Conservation (phyloP, 495 filamentous ascomycete genomes). For the Margaritispora aquatica region DNA sequence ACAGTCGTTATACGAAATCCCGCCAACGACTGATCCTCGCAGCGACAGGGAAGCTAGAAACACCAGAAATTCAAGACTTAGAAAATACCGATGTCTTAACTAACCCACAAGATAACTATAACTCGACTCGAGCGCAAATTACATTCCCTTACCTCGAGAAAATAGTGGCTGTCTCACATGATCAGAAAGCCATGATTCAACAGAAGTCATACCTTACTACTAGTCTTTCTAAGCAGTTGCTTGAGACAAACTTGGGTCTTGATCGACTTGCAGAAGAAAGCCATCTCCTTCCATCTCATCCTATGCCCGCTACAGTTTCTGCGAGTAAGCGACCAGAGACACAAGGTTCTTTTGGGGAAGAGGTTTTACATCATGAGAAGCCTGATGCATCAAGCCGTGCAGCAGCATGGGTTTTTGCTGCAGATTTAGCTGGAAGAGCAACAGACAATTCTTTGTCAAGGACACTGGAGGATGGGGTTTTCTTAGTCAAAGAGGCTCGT, state of each 20-base stretch:
- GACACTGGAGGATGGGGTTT: constrained; percentile 20
- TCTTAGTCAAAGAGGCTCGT: constrained; percentile 4
- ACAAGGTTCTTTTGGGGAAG: constrained; percentile 12
- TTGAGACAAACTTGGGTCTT: constrained; percentile 47
- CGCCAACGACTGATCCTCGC: constrained; percentile 37
- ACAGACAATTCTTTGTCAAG: constrained; percentile 31
- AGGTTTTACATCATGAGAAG: constrained; percentile 19
- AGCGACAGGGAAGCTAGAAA: background rate
- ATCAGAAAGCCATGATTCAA: constrained; percentile 55
- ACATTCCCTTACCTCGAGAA: constrained; percentile 44
- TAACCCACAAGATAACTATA: background rate
- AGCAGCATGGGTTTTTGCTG: constrained; percentile 44
- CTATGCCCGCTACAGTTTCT: constrained; percentile 19
- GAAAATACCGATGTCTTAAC: background rate
- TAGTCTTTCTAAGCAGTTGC: constrained; percentile 51
- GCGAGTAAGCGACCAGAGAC: constrained; percentile 1
- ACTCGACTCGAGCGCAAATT: background rate
- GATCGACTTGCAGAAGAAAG: constrained; percentile 62
- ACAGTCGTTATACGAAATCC: constrained; percentile 36
- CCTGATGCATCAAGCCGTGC: constrained; percentile 33
- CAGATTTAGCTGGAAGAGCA: constrained; percentile 31
- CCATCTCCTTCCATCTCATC: constrained; percentile 59
- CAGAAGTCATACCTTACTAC: constrained; percentile 58
- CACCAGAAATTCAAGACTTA: background rate
- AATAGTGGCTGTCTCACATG: constrained; percentile 49